Evolutionary conservation across 2,329 filamentous ascomycete genomes (phyloP).

Genomic region (Cryphonectria parasitica): DNA sequence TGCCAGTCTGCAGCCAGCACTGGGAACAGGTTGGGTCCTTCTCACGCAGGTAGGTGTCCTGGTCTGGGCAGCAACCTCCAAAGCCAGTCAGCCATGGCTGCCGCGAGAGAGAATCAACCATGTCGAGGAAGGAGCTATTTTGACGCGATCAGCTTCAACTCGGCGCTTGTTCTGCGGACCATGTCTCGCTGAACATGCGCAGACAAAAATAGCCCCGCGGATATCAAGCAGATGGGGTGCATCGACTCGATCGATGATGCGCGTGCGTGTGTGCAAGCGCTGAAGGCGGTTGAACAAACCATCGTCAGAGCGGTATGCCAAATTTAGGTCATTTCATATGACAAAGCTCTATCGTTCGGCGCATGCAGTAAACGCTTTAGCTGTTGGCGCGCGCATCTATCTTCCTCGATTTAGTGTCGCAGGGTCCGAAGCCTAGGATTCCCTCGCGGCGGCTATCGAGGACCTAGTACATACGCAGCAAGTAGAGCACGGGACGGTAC

Average conservation of each 20-base stretch:
- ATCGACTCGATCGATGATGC: slow-evolving; percentile 16
- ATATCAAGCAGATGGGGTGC: slow-evolving; percentile 18
- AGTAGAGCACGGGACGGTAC: slow-evolving; percentile 6
- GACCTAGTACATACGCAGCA: background rate
- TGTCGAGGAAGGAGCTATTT: background rate
- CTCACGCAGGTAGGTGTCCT: background rate
- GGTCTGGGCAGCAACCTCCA: background rate
- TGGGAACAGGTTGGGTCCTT: too few relatives aligned
- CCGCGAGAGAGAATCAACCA: background rate
- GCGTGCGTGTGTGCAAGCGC: slow-evolving; percentile 11
- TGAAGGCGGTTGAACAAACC: slow-evolving; percentile 1
- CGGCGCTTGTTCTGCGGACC: slow-evolving; percentile 22
- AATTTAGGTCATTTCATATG: slow-evolving; percentile 18
- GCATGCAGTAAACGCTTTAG: slow-evolving; percentile 1
- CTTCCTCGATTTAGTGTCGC: background rate
- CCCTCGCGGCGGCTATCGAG: slow-evolving; percentile 13
- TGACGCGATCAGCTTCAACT: slow-evolving; percentile 12
- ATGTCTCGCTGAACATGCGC: slow-evolving; percentile 9
- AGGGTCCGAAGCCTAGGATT: background rate
- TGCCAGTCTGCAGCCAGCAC: background rate
- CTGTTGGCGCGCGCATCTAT: slow-evolving; percentile 15
- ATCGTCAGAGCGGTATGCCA: slow-evolving; percentile 13
- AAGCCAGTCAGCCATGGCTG: background rate
- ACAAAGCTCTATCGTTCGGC: background rate
- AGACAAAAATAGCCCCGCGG: slow-evolving; percentile 24